Evolutionary conservation across 2,329 filamentous ascomycete species (phyloP).

Genomic region (Arachnopeziza araneosa): DNA sequence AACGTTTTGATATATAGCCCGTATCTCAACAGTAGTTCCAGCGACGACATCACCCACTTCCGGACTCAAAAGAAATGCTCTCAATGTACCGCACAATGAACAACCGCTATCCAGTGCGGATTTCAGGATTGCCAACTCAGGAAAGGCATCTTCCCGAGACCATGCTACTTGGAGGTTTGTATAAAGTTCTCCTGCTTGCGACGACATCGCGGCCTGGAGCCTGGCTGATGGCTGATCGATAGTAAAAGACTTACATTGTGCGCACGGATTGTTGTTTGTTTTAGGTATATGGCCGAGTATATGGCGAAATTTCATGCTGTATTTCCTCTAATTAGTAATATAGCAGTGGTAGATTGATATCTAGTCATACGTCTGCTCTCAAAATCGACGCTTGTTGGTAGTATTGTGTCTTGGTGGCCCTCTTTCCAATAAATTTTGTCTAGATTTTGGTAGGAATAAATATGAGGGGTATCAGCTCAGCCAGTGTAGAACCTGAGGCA

Average conservation of each 20-base stretch:
- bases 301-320: not conserved
- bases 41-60: not conserved
- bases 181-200: not conserved
- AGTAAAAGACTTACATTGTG: not conserved
- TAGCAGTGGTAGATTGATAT: not conserved
- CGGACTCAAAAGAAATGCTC: not conserved
- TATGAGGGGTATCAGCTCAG: too few species aligned
- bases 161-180: not conserved
- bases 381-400: not conserved
- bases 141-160: not conserved
- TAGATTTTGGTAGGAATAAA: not conserved
- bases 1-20: not conserved
- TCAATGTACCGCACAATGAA: not conserved
- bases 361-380: not conserved
- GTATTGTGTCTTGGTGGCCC: not conserved
- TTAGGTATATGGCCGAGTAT: not conserved
- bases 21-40: not conserved
- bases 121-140: not conserved
- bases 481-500: too few species aligned
- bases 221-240: not conserved
- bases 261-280: not conserved
- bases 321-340: not conserved
- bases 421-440: not conserved
- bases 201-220: not conserved
- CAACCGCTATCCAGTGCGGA: not conserved